phyloP scores from a whole-genome alignment of 371 early-diverging fungal species.

The Apophysomyces trapeziformis region DNA sequence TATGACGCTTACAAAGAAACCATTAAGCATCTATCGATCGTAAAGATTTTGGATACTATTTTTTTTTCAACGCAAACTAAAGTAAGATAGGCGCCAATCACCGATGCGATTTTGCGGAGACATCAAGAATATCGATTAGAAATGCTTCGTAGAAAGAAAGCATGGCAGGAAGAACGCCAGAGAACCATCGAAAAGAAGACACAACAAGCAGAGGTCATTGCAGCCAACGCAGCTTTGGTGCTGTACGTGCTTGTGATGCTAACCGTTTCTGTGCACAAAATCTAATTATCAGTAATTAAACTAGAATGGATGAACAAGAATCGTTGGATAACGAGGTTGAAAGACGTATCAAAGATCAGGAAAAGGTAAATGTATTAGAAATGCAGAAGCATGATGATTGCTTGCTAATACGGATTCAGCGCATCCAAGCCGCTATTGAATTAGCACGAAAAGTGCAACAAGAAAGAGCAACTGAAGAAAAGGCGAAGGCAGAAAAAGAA shows the following conservation, averaged over 20 bases:
- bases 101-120: background rate
- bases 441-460: constrained; percentile 21
- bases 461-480: constrained; percentile 15
- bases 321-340: background rate
- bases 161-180: background rate
- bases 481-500: constrained; percentile 31
- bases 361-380: background rate
- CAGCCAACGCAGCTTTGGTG: background rate
- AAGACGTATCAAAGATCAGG: constrained; percentile 4
- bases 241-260: background rate
- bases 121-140: constrained; percentile 1
- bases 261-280: background rate
- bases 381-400: background rate
- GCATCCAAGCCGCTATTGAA: constrained; percentile 15
- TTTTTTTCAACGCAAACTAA: background rate
- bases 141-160: background rate
- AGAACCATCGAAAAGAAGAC: background rate
- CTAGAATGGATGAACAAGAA: constrained; percentile 3
- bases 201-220: background rate
- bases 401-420: background rate
- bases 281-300: background rate
- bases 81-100: background rate
- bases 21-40: background rate
- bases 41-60: background rate
- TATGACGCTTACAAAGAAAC: background rate